Evolutionary conservation across 495 filamentous ascomycete genomes (phyloP), one percentile per base, ranked within the genome.

Genomic region (Aspergillus steynii): DNA sequence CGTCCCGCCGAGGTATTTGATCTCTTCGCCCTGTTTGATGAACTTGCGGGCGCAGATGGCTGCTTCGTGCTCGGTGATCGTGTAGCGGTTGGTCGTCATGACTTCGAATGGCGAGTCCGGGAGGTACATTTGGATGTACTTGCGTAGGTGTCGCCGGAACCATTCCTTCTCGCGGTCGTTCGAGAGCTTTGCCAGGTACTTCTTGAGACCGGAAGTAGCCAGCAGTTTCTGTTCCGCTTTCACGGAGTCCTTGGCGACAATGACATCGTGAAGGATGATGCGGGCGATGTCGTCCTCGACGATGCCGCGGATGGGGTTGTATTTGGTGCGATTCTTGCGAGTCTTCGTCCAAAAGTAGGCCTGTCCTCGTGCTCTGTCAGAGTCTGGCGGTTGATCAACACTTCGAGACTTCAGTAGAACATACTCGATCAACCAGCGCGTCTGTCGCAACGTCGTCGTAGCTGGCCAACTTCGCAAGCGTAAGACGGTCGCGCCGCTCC

Each of bases 401-500:
- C 26, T 52, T 25, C 29, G 25, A 20, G 63, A 25, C 20, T 55
- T 25, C 42, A 28, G 55, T 20, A 63, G 48, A 29, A 81, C 91
- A 71, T 82, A 97, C 95, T 74, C 91, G 90, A 76, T 99, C 95
- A 48, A 99, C 86, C 37, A 99, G 88, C 60, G 90, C 89, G 86
- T 99, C 96, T 0, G 95, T 98, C 63, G 96, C 83, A 65, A 99
- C 86, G 72, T 99, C 95, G 77, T 99, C 95, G 79, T 97, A 97
- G 58, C 89, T 88, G 29, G 91, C 87, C 60, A 99, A 79, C 77
- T 97, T 93, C 46, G 85, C 85, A 59, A 97, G 79, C 12, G 92
- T 96, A 63, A 98, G 79, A 66, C 85, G 87, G 61, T 90, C 85
- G 74, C 83, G 88, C 69, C 87, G 84, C 47, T 84, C 74, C 15